Conservation (phyloP, 1,139 yeast genomes). For the Taphrina communis region DNA sequence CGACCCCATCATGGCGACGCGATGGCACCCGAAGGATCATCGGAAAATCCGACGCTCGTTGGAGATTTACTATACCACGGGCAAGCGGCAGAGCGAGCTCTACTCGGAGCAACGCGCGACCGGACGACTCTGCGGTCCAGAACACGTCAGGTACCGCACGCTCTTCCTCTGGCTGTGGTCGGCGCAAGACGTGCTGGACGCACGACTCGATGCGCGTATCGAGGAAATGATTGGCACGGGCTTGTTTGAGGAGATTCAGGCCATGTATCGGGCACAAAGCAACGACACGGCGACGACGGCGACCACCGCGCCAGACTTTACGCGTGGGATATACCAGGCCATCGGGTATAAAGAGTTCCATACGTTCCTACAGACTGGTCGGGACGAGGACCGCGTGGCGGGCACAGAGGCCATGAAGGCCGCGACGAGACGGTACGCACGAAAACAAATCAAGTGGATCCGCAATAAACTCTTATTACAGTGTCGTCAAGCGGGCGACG, state of each 20-base stretch:
- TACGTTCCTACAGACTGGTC: constrained; percentile 65
- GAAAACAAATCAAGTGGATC: constrained; percentile 92
- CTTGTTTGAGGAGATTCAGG: constrained; percentile 64
- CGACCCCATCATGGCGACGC: constrained; percentile 77
- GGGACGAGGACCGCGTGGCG: constrained; percentile 45
- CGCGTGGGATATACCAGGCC: constrained; percentile 89
- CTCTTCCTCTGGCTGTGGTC: constrained; percentile 85
- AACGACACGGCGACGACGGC: no score
- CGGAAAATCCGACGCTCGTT: constrained; percentile 79
- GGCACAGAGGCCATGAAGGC: constrained; percentile 73
- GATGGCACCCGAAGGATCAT: constrained; percentile 90
- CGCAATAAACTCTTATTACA: constrained; percentile 71
- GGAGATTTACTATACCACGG: constrained; percentile 75
- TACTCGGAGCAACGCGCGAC: constrained; percentile 63
- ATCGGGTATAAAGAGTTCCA: constrained; percentile 93
- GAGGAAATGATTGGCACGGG: constrained; percentile 85
- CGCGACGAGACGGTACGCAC: constrained; percentile 84
- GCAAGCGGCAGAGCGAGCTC: constrained; percentile 70
- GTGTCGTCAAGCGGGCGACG: constrained; percentile 57
- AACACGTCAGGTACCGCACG: constrained; percentile 60
- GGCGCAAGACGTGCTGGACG: constrained; percentile 63
- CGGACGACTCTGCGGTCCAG: constrained; percentile 22
- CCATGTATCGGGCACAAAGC: constrained; percentile 54
- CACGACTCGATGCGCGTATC: constrained; percentile 75
- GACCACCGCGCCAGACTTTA: constrained; percentile 57